phyloP scores from a whole-genome alignment of 78 protist species.

The Planoprotostelium fungivorum region DNA sequence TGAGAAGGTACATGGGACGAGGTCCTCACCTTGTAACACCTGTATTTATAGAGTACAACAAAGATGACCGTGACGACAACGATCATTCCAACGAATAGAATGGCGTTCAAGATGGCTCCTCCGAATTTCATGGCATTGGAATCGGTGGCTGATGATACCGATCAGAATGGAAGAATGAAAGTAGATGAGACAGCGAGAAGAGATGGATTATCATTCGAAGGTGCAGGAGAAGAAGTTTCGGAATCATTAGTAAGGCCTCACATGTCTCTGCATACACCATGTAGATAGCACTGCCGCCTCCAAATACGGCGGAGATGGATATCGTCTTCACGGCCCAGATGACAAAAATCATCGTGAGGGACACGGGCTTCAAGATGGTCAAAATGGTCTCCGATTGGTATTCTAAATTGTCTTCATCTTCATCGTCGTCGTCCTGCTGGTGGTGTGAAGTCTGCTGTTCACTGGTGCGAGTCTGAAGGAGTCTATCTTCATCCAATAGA shows the following conservation, averaged over 20 bases:
- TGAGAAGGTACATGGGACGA: background rate
- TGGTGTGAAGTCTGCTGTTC: background rate
- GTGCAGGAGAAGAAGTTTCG: conserved; percentile 11
- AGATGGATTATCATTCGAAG: background rate
- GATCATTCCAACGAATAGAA: conserved; percentile 27
- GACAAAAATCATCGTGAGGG: conserved; percentile 24
- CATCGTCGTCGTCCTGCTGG: conserved; percentile 23
- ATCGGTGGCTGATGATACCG: background rate
- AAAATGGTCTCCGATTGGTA: conserved; percentile 44
- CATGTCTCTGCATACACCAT: background rate
- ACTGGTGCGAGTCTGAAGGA: background rate
- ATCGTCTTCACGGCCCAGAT: conserved; percentile 19
- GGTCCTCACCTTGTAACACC: conserved; percentile 33
- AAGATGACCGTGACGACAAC: conserved; percentile 43
- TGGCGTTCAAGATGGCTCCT: conserved; percentile 20
- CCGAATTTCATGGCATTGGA: conserved; percentile 17
- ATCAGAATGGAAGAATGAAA: background rate
- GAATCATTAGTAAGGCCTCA: background rate
- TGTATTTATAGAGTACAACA: conserved; percentile 52
- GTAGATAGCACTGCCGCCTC: background rate
- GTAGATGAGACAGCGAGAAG: background rate
- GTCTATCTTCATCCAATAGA: background rate
- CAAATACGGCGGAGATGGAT: background rate
- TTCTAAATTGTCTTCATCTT: conserved; percentile 33
- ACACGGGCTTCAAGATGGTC: conserved; percentile 40